Evolutionary conservation across 2,329 filamentous ascomycete species (phyloP).

Genomic region (Phialocephala subalpina): DNA sequence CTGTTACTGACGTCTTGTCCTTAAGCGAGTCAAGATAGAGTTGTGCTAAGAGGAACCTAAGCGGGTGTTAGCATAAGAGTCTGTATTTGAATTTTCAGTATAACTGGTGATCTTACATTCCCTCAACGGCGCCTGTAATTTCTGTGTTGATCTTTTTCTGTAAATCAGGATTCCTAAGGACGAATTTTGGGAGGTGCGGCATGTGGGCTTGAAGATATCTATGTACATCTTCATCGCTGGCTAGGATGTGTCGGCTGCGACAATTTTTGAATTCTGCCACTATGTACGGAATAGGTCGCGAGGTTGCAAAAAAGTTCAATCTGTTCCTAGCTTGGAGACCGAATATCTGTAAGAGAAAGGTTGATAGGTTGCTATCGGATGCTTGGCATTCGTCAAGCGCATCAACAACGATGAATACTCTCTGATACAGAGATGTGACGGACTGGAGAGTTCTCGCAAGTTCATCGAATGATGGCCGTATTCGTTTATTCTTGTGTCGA

Average conservation of each 20-base stretch:
- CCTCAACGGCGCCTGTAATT: slow-evolving; percentile 30
- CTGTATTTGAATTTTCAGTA: no score
- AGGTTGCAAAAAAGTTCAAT: slow-evolving; percentile 44
- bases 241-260: slow-evolving; percentile 42
- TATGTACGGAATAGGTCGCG: slow-evolving; percentile 41
- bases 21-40: slow-evolving; percentile 41
- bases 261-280: slow-evolving; percentile 29
- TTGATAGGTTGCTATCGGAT: slow-evolving; percentile 7
- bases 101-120: slow-evolving; percentile 27
- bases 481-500: slow-evolving; percentile 29
- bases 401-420: slow-evolving; percentile 26
- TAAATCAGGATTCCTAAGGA: slow-evolving; percentile 27
- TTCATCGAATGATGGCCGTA: slow-evolving; percentile 38
- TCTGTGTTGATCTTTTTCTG: slow-evolving; percentile 33
- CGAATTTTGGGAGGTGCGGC: slow-evolving; percentile 25
- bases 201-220: slow-evolving; percentile 41
- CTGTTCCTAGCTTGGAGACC: slow-evolving; percentile 29
- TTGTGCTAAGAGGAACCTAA: slow-evolving; percentile 43
- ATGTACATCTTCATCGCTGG: slow-evolving; percentile 40
- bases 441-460: slow-evolving; percentile 19
- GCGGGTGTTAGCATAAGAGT: no score
- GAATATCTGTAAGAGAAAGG: slow-evolving; percentile 41
- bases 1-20: slow-evolving; percentile 44
- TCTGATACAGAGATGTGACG: slow-evolving; percentile 32
- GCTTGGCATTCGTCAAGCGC: slow-evolving; percentile 33